Base-by-base conservation (phyloP, 306 rosid genomes). In the Castanea sativa region DNA sequence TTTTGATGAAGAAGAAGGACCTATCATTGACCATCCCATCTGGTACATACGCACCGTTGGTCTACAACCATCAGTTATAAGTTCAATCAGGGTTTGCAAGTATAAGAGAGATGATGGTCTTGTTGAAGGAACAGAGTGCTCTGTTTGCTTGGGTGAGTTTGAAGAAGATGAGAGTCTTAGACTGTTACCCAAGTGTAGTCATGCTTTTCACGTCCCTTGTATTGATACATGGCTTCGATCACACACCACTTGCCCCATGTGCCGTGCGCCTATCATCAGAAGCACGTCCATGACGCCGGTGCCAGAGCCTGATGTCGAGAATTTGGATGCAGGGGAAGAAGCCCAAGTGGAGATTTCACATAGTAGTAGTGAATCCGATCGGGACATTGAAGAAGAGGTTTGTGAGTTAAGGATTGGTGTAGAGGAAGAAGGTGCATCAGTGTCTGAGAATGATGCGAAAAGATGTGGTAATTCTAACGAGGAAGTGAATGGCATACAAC, bases 191-290 rank as follows among this genome's bases (percentile, higher is more conserved):
- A 92, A 92, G 83, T 94, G 98, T 75, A 78, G 82, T 67, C 98
- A 94, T 78, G 98, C 98, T 79, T 94, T 94, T 83, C 98, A 94
- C 80, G 45, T 88, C 11, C 89, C 86, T 38, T 94, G 98, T 78
- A 92, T 94, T 76, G 98, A 94, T 72, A 94, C 97, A 0, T 94
- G 98, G 98, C 97, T 94, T 35, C 57, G 84, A n/a, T 92, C 98
- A 0, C 98, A 94, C 71, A 94, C 96, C 23, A 94, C 87, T 29
- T 94, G 98, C 56, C 98, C 98, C 52, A 72, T 88, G 89, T 94
- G 98, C 60, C 91, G 97, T 0, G 96, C 98, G 21, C 97, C 97
- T 0, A 85, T 92, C 13, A 86, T 90, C 20, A 49, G 35, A 2
- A 41, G 69, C 18, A 80, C 82, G 35, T 14, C 59, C 1, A 43